Conservation (phyloP, 139 green algal species). For the Micromonas commoda region DNA sequence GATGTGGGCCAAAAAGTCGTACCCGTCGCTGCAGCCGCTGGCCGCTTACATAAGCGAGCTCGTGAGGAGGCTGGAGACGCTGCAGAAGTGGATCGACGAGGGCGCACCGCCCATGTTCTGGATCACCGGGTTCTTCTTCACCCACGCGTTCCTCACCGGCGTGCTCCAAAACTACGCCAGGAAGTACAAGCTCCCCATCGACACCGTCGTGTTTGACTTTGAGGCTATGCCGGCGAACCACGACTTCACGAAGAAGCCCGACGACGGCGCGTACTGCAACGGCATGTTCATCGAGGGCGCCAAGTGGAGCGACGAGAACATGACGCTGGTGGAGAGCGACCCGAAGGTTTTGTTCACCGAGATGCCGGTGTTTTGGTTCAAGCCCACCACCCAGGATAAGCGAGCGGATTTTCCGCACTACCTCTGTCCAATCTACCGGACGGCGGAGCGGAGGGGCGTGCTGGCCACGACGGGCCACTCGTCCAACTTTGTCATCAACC, state of each 20-base stretch:
- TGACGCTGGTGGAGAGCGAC: conserved; percentile 32
- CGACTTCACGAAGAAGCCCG: conserved; percentile 38
- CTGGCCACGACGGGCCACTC: conserved; percentile 44
- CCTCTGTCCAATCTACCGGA: conserved; percentile 41
- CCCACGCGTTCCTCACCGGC: conserved; percentile 74
- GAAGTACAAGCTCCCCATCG: conserved; percentile 56
- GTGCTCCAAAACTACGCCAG: conserved; percentile 77
- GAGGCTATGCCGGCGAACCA: conserved; percentile 49
- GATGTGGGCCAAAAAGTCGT: conserved; percentile 60
- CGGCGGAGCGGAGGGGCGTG: conserved; percentile 36
- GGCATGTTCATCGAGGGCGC: conserved; percentile 73
- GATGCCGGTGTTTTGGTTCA: conserved; percentile 30
- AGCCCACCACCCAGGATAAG: neutral
- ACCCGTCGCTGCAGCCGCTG: conserved; percentile 68
- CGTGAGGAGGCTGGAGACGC: neutral
- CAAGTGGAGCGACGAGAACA: conserved; percentile 33
- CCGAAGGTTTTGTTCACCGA: conserved; percentile 35
- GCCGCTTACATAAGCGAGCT: conserved; percentile 68
- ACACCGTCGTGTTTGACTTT: conserved; percentile 78
- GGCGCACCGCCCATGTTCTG: conserved; percentile 63
- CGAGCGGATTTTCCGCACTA: conserved; percentile 32
- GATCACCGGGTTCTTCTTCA: conserved; percentile 82
- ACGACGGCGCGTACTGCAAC: conserved; percentile 61
- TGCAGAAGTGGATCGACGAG: conserved; percentile 53
- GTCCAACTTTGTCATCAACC: conserved; percentile 43